phyloP scores from a whole-genome alignment of 2,329 filamentous ascomycete species.

The Elsinoe necatrix region DNA sequence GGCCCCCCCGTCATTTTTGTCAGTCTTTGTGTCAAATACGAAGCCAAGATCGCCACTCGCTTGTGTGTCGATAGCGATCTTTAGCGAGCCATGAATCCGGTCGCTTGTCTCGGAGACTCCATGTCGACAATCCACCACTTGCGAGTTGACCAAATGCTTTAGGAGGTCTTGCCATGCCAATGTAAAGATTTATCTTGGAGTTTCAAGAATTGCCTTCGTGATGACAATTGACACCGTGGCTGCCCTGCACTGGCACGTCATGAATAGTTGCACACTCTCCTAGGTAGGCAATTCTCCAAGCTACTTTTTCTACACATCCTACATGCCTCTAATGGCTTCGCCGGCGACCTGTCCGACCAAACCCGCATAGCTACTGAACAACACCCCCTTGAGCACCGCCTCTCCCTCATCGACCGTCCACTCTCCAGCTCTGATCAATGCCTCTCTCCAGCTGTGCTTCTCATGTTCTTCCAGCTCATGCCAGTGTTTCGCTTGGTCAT shows the following conservation, averaged over 20 bases:
- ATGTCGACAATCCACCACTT: background rate
- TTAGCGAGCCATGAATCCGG: background rate
- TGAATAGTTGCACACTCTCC: background rate
- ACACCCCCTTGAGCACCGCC: conserved; percentile 63
- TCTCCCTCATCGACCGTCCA: conserved; percentile 77
- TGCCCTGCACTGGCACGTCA: background rate
- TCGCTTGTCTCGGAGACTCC: background rate
- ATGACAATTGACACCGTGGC: too few relatives aligned
- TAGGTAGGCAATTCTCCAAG: background rate
- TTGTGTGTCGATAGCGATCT: background rate
- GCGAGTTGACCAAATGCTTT: too few relatives aligned
- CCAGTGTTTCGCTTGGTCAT: conserved; percentile 54
- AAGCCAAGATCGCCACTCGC: background rate
- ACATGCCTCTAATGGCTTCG: conserved; percentile 25
- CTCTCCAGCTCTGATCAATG: conserved; percentile 60
- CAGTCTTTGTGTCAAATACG: too few relatives aligned
- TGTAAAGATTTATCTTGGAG: too few relatives aligned
- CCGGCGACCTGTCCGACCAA: conserved; percentile 43
- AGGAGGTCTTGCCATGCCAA: too few relatives aligned
- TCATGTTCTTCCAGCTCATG: conserved; percentile 58
- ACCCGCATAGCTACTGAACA: conserved; percentile 66
- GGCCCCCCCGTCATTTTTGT: background rate
- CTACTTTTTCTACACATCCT: background rate
- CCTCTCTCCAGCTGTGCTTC: conserved; percentile 59
- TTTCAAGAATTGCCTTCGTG: too few relatives aligned